Percentiles rank a stretch among this genome's conserved stretches.
These are phyloP conservation scores for Malus sylvestris DNA, from an alignment of 306 rosid species.

Conservation along the genomic window DNA sequence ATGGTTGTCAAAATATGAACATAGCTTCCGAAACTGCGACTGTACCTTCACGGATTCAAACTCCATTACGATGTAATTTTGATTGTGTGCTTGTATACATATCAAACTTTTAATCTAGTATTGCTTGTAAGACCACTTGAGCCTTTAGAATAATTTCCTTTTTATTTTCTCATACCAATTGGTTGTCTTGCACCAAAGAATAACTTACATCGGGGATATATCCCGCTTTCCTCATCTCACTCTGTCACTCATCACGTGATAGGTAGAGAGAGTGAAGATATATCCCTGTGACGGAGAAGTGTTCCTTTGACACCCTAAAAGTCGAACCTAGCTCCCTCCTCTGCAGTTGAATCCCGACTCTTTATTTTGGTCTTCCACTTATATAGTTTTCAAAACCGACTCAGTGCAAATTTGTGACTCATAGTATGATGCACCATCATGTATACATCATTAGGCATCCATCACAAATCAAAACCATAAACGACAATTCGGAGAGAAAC, in stretches of 20 bases:
- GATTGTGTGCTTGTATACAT: background rate
- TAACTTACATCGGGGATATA: background rate
- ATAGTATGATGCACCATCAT: conserved; percentile 20
- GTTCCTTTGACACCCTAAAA: background rate
- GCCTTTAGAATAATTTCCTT: background rate
- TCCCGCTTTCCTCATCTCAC: background rate
- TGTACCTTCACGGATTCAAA: conserved; percentile 2
- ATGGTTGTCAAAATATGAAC: conserved; percentile 7
- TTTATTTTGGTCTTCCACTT: conserved; percentile 4
- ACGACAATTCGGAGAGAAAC: background rate
- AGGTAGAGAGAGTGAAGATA: no score
- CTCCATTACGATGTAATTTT: background rate
- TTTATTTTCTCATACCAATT: no score
- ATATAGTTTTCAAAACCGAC: background rate
- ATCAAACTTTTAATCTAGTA: background rate
- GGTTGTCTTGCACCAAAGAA: background rate
- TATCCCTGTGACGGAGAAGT: no score
- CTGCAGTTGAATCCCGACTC: background rate
- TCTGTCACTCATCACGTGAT: background rate
- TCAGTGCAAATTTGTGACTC: background rate
- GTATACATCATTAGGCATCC: background rate
- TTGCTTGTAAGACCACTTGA: background rate
- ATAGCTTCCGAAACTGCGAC: background rate
- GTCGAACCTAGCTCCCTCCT: background rate
- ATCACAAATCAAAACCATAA: background rate